phyloP scores from a whole-genome alignment of 352 stramenopile species.

The Thalassiosira ordinaria region DNA sequence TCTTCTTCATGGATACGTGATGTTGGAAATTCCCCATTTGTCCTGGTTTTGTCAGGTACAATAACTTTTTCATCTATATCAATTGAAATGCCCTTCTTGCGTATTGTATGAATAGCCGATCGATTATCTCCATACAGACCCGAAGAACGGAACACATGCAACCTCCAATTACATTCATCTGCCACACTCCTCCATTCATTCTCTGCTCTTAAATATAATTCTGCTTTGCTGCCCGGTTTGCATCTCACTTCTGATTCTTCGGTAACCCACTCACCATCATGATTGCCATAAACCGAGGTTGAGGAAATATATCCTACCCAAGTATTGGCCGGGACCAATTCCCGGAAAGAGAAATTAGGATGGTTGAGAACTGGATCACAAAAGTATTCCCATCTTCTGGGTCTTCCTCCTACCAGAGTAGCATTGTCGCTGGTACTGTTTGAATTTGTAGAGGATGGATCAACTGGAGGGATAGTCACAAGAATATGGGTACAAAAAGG shows the following conservation, averaged over 20 bases:
- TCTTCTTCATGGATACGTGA: conserved; percentile 74
- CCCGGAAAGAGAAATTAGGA: conserved; percentile 25
- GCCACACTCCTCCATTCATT: conserved; percentile 44
- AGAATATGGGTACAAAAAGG: conserved; percentile 61
- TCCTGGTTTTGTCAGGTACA: conserved; percentile 6
- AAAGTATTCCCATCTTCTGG: conserved; percentile 35
- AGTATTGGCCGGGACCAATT: conserved; percentile 27
- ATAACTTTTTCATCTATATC: neutral
- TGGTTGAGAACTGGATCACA: conserved; percentile 51
- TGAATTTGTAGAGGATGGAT: conserved; percentile 22
- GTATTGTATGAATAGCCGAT: conserved; percentile 75
- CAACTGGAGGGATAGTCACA: conserved; percentile 58
- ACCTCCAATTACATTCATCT: conserved; percentile 23
- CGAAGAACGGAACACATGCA: conserved; percentile 74
- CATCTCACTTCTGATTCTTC: conserved; percentile 71
- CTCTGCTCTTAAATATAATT: conserved; percentile 47
- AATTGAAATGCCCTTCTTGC: conserved; percentile 15
- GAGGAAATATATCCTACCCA: conserved; percentile 72
- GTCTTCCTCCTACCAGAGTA: conserved; percentile 27
- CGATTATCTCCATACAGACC: conserved; percentile 71
- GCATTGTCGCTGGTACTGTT: conserved; percentile 12
- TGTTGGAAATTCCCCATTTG: conserved; percentile 46
- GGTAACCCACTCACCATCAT: conserved; percentile 66
- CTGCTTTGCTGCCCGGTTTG: conserved; percentile 43
- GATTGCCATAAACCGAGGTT: conserved; percentile 79